Conservation (phyloP, 2,329 filamentous ascomycete genomes). For the Diaporthe australafricana region DNA sequence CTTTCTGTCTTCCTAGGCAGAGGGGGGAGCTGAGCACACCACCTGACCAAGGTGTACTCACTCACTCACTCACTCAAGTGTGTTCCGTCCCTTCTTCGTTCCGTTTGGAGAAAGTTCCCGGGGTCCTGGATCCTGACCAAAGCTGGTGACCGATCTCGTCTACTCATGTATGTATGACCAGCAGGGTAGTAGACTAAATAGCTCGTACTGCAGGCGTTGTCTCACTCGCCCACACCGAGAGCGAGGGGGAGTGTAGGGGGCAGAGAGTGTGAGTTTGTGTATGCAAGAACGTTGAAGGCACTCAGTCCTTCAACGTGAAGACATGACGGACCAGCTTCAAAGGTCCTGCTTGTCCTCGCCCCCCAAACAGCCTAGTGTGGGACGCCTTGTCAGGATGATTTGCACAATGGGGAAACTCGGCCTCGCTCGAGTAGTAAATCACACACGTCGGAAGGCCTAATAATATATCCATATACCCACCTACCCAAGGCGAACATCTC, state of each 20-base stretch:
- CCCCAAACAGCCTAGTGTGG: background rate
- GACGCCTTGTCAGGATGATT: background rate
- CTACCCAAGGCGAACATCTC: background rate
- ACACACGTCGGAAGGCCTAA: conserved; percentile 1
- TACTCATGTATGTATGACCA: conserved; percentile 9
- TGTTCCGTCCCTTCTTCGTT: conserved; percentile 3
- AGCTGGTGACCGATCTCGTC: conserved; percentile 20
- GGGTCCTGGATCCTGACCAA: conserved; percentile 4
- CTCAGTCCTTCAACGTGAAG: background rate
- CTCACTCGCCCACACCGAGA: conserved; percentile 14
- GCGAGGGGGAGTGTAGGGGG: background rate
- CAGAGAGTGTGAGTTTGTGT: background rate
- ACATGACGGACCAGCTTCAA: background rate
- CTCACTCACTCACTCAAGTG: background rate
- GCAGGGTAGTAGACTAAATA: background rate
- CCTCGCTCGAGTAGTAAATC: conserved; percentile 5
- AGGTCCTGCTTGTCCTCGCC: background rate
- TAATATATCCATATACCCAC: background rate
- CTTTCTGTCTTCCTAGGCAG: background rate
- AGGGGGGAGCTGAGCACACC: conserved; percentile 18
- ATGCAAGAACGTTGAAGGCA: background rate
- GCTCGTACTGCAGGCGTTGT: conserved; percentile 7
- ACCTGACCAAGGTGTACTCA: conserved; percentile 18
- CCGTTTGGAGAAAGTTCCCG: background rate
- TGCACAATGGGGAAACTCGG: conserved; percentile 23